Conservation (phyloP, 2,329 filamentous ascomycete species). For the Dothideomycetes sp. region DNA sequence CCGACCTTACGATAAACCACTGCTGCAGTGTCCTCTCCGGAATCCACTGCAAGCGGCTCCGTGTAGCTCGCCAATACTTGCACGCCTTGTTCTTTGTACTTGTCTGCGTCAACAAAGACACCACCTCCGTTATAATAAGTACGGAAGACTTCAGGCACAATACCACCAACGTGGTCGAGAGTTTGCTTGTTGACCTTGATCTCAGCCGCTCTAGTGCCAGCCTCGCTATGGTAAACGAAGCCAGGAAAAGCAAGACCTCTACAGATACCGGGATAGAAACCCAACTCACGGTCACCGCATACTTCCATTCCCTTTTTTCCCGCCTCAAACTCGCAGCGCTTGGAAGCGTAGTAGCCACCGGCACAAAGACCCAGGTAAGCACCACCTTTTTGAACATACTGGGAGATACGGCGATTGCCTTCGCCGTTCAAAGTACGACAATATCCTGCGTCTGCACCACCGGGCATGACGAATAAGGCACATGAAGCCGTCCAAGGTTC, state of each 20-base stretch:
- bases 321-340: slow-evolving; percentile 83
- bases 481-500: slow-evolving; percentile 88
- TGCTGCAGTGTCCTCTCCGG: slow-evolving; percentile 64
- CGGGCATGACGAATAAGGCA: slow-evolving; percentile 82
- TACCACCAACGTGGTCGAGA: slow-evolving; percentile 40
- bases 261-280: slow-evolving; percentile 79
- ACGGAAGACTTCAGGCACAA: slow-evolving; percentile 53
- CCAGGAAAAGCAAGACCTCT: slow-evolving; percentile 80
- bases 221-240: slow-evolving; percentile 84
- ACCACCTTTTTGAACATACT: slow-evolving; percentile 79
- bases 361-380: slow-evolving; percentile 87
- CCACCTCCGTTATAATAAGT: slow-evolving; percentile 94
- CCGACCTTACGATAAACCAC: slow-evolving; percentile 77
- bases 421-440: slow-evolving; percentile 78
- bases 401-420: slow-evolving; percentile 74
- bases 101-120: slow-evolving; percentile 73
- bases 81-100: slow-evolving; percentile 53
- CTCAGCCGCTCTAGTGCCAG: slow-evolving; percentile 63
- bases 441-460: slow-evolving; percentile 88
- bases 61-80: slow-evolving; percentile 76
- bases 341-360: slow-evolving; percentile 81
- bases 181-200: slow-evolving; percentile 55
- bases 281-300: slow-evolving; percentile 72
- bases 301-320: slow-evolving; percentile 76
- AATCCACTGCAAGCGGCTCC: slow-evolving; percentile 65